Conservation (phyloP, 345 rosid genomes). For the Eucalyptus polybractea region DNA sequence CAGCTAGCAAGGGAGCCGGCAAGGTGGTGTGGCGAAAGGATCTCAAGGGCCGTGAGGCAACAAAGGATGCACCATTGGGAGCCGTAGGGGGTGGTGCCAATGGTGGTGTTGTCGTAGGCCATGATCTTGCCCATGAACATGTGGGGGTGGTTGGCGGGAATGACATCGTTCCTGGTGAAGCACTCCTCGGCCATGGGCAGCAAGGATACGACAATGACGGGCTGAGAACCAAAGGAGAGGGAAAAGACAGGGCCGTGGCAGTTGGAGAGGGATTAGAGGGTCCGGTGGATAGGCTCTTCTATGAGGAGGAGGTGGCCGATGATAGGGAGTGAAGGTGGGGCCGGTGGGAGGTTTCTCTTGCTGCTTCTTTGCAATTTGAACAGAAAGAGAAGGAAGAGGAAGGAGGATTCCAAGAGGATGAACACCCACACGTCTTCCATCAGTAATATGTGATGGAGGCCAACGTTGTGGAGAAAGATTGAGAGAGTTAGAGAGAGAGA, state of each 20-base stretch:
- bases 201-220: conserved; percentile 2
- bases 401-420: neutral
- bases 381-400: neutral
- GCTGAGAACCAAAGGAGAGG: neutral
- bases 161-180: conserved; percentile 10
- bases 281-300: conserved; percentile 1
- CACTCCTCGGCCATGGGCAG: conserved; percentile 7
- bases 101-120: neutral
- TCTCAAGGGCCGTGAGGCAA: neutral
- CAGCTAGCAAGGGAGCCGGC: neutral
- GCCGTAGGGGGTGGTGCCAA: neutral
- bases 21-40: neutral
- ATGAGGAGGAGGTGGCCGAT: conserved; percentile 11
- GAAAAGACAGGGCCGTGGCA: neutral
- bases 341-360: neutral
- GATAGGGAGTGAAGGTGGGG: neutral
- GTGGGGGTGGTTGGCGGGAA: conserved; percentile 5
- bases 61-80: conserved; percentile 4
- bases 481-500: too few relatives aligned
- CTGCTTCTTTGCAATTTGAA: neutral
- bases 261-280: neutral
- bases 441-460: too few relatives aligned
- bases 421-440: neutral
- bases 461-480: too few relatives aligned
- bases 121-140: neutral